Conservation (phyloP, 1,139 yeast species). For the Yamadazyma sp. region DNA sequence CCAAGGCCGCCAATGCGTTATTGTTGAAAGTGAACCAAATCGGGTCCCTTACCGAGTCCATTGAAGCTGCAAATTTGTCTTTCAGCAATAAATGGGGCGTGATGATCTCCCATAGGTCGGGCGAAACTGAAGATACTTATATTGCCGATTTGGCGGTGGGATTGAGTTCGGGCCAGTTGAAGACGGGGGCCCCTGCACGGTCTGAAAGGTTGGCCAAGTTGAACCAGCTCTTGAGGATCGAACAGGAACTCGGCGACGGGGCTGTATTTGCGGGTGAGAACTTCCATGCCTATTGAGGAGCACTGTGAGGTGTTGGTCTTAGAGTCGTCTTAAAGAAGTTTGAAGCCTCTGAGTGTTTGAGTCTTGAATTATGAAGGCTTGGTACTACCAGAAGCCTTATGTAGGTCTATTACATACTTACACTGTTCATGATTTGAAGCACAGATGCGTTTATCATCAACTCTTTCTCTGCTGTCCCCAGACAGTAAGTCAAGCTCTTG, state of each 20-base stretch:
- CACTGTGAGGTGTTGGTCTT: too few species aligned
- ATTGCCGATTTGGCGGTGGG: constrained; percentile 94
- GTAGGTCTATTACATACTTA: too few species aligned
- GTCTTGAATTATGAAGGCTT: too few species aligned
- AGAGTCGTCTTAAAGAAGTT: too few species aligned
- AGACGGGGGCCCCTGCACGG: constrained; percentile 98
- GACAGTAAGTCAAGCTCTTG: constrained; percentile 1
- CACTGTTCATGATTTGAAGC: constrained; percentile 12
- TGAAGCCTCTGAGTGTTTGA: too few species aligned
- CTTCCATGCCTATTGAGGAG: constrained; percentile 6
- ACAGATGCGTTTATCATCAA: constrained; percentile 18
- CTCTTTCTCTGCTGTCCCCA: constrained; percentile 5
- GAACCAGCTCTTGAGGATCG: constrained; percentile 90
- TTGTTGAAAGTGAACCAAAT: constrained; percentile 92
- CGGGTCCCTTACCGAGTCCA: constrained; percentile 83
- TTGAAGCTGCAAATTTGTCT: constrained; percentile 83
- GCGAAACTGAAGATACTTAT: constrained; percentile 80
- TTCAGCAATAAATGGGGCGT: constrained; percentile 89
- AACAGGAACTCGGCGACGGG: constrained; percentile 90
- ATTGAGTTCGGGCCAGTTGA: constrained; percentile 90
- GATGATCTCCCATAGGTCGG: constrained; percentile 81
- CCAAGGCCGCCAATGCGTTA: constrained; percentile 85
- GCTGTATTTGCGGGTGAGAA: constrained; percentile 75
- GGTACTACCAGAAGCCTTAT: too few species aligned
- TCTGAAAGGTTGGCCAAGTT: constrained; percentile 95